A percentile compares a stretch with the other conserved stretches of the same genome.
These are phyloP conservation scores for Pseudognaphalium luteoalbum DNA, from an alignment of 129 eudicot species.

Conservation along the genomic window DNA sequence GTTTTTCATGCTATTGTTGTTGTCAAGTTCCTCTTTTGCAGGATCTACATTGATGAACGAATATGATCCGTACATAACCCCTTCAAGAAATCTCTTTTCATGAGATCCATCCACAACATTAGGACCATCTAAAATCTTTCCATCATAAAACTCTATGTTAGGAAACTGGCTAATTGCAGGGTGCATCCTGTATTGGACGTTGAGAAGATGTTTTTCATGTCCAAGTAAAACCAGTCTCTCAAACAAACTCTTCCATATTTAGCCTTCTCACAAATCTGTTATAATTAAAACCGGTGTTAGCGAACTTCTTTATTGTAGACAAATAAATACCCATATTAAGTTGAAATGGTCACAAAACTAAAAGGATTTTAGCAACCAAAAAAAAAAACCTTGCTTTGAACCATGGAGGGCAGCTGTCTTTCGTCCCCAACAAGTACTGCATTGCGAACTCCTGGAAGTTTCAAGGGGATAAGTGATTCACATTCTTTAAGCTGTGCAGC, in stretches of 20 bases:
- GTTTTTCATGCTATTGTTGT: slow-evolving; percentile 43
- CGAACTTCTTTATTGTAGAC: too few relatives aligned
- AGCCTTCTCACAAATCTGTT: slow-evolving; percentile 53
- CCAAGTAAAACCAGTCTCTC: slow-evolving; percentile 60
- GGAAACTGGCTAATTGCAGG: slow-evolving; percentile 80
- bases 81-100: slow-evolving; percentile 36
- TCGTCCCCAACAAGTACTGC: slow-evolving; percentile 73
- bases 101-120: slow-evolving; percentile 37
- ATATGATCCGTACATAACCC: slow-evolving; percentile 46
- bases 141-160: slow-evolving; percentile 55
- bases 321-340: too few relatives aligned
- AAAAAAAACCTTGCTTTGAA: slow-evolving; percentile 55
- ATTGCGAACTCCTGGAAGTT: slow-evolving; percentile 43
- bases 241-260: slow-evolving; percentile 75
- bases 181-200: slow-evolving; percentile 86
- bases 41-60: slow-evolving; percentile 52
- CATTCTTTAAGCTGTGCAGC: slow-evolving; percentile 77
- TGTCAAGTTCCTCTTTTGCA: slow-evolving; percentile 46
- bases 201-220: slow-evolving; percentile 65
- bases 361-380: too few relatives aligned
- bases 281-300: not conserved
- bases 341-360: too few relatives aligned
- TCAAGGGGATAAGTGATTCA: slow-evolving; percentile 56
- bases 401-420: slow-evolving; percentile 59
- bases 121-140: slow-evolving; percentile 50